Percentiles rank a stretch among this genome's conserved stretches.
Conservation (phyloP, 2,329 filamentous ascomycete species). For the Fusarium sp. region DNA sequence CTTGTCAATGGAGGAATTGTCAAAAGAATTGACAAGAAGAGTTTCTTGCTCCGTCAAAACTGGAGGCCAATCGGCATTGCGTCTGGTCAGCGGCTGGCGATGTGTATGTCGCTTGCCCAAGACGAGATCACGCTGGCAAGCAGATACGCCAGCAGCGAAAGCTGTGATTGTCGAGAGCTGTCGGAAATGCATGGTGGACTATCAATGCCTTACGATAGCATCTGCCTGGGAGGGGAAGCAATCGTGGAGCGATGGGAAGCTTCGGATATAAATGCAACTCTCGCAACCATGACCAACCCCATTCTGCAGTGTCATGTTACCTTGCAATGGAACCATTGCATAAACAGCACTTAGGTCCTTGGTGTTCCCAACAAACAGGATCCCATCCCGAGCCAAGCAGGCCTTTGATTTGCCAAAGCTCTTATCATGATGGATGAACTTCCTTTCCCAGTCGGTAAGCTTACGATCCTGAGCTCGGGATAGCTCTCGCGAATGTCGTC, state of each 20-base stretch:
- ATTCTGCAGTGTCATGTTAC: conserved; percentile 29
- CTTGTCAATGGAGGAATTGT: conserved; percentile 52
- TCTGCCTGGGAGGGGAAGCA: neutral
- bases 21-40: conserved; percentile 52
- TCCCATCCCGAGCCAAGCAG: neutral
- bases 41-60: conserved; percentile 51
- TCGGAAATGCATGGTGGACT: conserved; percentile 29
- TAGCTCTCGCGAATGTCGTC: conserved; percentile 36
- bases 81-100: conserved; percentile 48
- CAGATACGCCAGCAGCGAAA: conserved; percentile 40
- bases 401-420: conserved; percentile 22
- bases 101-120: conserved; percentile 47
- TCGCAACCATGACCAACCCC: neutral
- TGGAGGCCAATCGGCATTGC: conserved; percentile 52
- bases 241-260: conserved; percentile 1
- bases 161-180: conserved; percentile 35
- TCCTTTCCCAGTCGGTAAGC: conserved; percentile 33
- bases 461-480: conserved; percentile 31
- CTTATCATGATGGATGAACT: conserved; percentile 19
- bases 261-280: conserved; percentile 36
- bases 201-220: neutral
- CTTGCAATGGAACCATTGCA: conserved; percentile 33
- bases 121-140: conserved; percentile 49
- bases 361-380: conserved; percentile 17
- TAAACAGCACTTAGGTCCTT: neutral